These are phyloP conservation scores for Enterospora canceri DNA, from an alignment of 371 early-diverging fungal species.

Conservation along the genomic window DNA sequence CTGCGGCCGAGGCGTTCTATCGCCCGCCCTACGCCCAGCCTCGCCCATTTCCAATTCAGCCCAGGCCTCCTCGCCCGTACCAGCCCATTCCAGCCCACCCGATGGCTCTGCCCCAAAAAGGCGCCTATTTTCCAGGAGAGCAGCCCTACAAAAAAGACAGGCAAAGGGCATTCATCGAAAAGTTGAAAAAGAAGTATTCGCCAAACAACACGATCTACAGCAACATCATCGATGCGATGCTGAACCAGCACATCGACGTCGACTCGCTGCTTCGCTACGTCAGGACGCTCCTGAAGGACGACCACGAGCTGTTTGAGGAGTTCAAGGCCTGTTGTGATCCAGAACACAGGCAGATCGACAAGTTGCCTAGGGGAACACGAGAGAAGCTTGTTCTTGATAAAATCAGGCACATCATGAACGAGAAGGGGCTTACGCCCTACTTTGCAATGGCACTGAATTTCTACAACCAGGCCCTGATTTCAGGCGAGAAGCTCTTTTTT, in stretches of 20 bases:
- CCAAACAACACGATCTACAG: conserved; percentile 46
- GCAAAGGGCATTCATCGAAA: conserved; percentile 51
- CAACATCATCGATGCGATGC: conserved; percentile 48
- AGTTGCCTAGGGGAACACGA: neutral
- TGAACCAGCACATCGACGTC: conserved; percentile 35
- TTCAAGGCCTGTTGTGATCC: conserved; percentile 74
- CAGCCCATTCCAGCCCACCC: neutral
- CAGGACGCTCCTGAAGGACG: conserved; percentile 41
- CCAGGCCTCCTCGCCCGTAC: conserved; percentile 9
- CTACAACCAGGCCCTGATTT: conserved; percentile 80
- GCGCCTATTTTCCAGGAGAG: neutral
- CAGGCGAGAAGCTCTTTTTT: conserved; percentile 66
- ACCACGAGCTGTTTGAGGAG: conserved; percentile 51
- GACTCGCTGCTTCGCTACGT: conserved; percentile 40
- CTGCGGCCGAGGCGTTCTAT: too few species aligned
- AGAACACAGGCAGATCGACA: conserved; percentile 48
- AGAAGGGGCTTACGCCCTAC: conserved; percentile 75
- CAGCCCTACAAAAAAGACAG: conserved; percentile 26
- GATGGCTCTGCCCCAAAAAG: neutral
- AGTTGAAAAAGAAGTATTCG: conserved; percentile 49
- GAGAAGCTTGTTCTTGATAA: conserved; percentile 28
- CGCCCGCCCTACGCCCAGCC: neutral
- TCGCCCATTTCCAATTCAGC: conserved; percentile 1
- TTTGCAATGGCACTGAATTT: conserved; percentile 86
- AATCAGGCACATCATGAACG: conserved; percentile 58